These are phyloP conservation scores for Venturia oleaginea DNA, from an alignment of 2,329 filamentous ascomycete genomes.

Conservation along the genomic window DNA sequence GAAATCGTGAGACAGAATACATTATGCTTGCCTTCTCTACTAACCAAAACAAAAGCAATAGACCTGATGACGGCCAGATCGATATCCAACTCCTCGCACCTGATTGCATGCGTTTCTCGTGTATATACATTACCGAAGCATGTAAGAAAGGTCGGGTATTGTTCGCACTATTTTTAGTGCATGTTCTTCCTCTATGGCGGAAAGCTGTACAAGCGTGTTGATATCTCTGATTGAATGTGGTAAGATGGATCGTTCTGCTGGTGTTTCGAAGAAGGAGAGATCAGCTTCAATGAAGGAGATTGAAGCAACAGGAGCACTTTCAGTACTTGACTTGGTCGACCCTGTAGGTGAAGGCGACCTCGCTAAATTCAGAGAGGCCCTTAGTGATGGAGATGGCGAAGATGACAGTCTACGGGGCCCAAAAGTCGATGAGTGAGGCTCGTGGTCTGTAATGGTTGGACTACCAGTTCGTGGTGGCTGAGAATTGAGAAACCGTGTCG, in stretches of 20 bases:
- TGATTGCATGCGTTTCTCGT: neutral
- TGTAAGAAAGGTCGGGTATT: constrained; percentile 8
- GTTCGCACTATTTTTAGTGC: neutral
- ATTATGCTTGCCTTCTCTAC: neutral
- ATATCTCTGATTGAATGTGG: neutral
- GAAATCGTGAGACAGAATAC: neutral
- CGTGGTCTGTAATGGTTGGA: neutral
- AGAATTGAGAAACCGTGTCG: constrained; percentile 1
- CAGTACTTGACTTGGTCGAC: neutral
- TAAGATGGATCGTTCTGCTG: neutral
- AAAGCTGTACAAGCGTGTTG: neutral
- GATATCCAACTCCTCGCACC: neutral
- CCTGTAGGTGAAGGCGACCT: neutral
- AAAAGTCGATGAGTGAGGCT: neutral
- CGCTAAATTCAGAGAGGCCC: neutral
- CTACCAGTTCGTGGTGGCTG: neutral
- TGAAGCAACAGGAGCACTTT: neutral
- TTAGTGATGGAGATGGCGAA: neutral
- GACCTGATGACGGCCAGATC: neutral
- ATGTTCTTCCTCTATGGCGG: neutral
- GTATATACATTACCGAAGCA: constrained; percentile 7
- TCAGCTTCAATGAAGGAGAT: neutral
- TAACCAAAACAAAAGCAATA: neutral
- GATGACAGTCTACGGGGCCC: neutral
- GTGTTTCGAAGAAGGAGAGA: neutral